Percentiles rank a stretch among this genome's conserved stretches.
Evolutionary conservation across 1,284 basidiomycete genomes (phyloP).

Genomic region (Mycena sp.): DNA sequence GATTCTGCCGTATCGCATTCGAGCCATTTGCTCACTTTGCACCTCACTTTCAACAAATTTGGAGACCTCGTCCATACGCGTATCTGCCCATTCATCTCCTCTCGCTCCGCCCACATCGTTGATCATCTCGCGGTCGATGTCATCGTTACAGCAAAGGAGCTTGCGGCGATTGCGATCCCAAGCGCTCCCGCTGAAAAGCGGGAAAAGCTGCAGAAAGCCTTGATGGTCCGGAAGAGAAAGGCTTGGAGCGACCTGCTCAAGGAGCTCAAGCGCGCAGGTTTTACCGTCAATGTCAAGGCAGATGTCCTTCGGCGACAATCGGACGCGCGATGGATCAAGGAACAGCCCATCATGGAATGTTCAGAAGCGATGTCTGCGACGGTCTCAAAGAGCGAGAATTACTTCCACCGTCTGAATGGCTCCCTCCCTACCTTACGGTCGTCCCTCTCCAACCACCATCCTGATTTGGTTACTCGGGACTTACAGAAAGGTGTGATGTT

Average conservation of each 20-base stretch:
- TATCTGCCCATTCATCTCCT: constrained; percentile 54
- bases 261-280: constrained; percentile 85
- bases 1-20: constrained; percentile 19
- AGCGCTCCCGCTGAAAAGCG: constrained; percentile 64
- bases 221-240: constrained; percentile 87
- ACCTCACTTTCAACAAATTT: constrained; percentile 60
- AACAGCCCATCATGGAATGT: constrained; percentile 59
- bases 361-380: constrained; percentile 22
- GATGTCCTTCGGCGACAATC: constrained; percentile 74
- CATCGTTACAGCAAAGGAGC: constrained; percentile 70
- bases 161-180: constrained; percentile 66
- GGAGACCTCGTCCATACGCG: constrained; percentile 50
- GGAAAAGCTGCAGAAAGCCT: constrained; percentile 79
- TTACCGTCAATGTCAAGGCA: constrained; percentile 78
- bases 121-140: constrained; percentile 82
- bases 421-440: constrained; percentile 76
- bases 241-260: constrained; percentile 94
- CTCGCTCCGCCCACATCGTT: constrained; percentile 50
- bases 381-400: constrained; percentile 61
- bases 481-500: constrained; percentile 83
- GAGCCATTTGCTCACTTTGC: constrained; percentile 53
- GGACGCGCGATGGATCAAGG: constrained; percentile 73
- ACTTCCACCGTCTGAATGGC: constrained; percentile 78
- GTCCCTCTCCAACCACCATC: constrained; percentile 76
- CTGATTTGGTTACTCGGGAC: constrained; percentile 87